phyloP scores from a whole-genome alignment of 164 flowering plant species.

The Tinospora cordifolia region DNA sequence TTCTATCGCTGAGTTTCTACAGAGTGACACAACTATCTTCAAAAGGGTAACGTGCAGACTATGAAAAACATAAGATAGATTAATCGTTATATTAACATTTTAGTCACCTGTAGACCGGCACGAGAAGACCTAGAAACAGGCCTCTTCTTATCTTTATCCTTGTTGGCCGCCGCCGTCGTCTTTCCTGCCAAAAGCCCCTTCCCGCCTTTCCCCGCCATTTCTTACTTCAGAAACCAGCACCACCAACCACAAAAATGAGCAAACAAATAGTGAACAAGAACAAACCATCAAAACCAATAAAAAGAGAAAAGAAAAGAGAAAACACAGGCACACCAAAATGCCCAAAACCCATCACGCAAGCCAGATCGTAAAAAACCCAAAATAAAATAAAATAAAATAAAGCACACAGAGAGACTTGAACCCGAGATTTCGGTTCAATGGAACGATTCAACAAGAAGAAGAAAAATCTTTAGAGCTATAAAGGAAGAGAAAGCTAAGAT shows the following conservation, averaged over 20 bases:
- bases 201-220: conserved; percentile 82
- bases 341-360: background rate
- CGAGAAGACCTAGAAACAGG: conserved; percentile 60
- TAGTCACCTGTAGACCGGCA: conserved; percentile 67
- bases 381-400: background rate
- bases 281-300: background rate
- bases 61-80: background rate
- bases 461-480: background rate
- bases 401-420: background rate
- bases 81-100: background rate
- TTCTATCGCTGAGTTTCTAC: too few species aligned
- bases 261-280: too few species aligned
- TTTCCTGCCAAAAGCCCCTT: conserved; percentile 71
- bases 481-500: background rate
- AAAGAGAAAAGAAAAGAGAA: too few species aligned
- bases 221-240: background rate
- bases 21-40: too few species aligned
- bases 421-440: background rate
- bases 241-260: background rate
- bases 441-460: background rate
- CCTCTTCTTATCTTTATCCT: conserved; percentile 63
- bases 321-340: background rate
- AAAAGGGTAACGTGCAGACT: background rate
- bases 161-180: conserved; percentile 56
- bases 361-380: background rate